Percentiles rank a stretch among this genome's conserved stretches.
phyloP scores from a whole-genome alignment of 129 eudicot genomes.

The Ambrosia artemisiifolia region DNA sequence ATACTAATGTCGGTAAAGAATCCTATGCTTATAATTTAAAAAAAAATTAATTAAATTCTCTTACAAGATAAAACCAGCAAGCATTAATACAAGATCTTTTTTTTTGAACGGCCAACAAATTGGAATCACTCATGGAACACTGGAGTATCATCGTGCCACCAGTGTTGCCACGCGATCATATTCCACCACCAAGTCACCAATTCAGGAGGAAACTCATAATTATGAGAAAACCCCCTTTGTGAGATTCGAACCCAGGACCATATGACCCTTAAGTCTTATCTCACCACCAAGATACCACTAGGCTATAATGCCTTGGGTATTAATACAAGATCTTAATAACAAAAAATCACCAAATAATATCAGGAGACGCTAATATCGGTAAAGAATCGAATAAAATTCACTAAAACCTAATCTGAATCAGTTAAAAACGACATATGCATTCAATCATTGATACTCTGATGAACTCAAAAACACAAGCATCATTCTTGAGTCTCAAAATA shows the following conservation, averaged over 20 bases:
- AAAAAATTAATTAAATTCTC: background rate
- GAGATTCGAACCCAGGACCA: no score
- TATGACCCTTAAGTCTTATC: no score
- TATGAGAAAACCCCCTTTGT: no score
- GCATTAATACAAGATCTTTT: background rate
- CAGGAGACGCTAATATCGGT: background rate
- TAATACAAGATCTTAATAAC: background rate
- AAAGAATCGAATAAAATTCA: background rate
- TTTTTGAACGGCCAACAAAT: no score
- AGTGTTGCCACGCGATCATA: no score
- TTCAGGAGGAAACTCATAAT: no score
- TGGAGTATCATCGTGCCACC: no score
- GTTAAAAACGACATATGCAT: background rate
- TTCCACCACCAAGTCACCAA: no score
- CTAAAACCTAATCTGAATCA: background rate
- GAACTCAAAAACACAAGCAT: background rate
- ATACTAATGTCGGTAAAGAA: no score
- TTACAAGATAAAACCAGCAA: background rate
- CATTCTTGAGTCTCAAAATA: background rate
- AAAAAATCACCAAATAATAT: background rate
- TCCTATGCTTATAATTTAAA: background rate
- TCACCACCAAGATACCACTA: no score
- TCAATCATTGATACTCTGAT: background rate
- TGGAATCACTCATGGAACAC: no score
- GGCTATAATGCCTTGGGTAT: no score